A percentile compares a stretch with the other conserved stretches of the same genome.
Conservation (phyloP, 306 rosid genomes). For the Phaseolus lunatus region DNA sequence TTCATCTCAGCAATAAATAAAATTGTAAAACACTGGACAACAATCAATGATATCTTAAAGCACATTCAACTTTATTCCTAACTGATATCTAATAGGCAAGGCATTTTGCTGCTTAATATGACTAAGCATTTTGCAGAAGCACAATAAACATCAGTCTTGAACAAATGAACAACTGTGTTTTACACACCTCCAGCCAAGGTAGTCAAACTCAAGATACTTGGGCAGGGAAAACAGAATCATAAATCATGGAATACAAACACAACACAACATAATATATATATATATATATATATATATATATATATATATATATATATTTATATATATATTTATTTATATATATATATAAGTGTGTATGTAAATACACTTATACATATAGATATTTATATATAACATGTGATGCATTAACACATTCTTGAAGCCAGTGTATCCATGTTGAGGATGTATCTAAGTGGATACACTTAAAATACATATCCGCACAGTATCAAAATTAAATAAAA, state of each 20-base stretch:
- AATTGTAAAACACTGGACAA: not conserved
- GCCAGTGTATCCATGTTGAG: too few species aligned
- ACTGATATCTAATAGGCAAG: not conserved
- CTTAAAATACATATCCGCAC: too few species aligned
- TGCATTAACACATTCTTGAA: too few species aligned
- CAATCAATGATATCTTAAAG: constrained; percentile 2
- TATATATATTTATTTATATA: too few species aligned
- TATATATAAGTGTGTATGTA: too few species aligned
- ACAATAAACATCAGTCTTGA: not conserved
- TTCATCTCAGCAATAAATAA: constrained; percentile 1
- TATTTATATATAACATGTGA: too few species aligned
- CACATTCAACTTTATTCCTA: constrained; percentile 3
- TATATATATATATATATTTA: too few species aligned
- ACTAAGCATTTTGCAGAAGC: not conserved
- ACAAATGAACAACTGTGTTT: not conserved
- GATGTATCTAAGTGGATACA: too few species aligned
- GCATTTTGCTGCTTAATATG: constrained; percentile 6
- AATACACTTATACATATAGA: too few species aligned
- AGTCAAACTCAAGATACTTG: not conserved
- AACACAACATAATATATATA: not conserved
- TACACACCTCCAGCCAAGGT: not conserved
- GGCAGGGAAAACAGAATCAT: not conserved
- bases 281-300: too few species aligned
- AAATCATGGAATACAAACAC: not conserved
- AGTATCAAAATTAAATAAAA: too few species aligned